Percentiles rank a stretch among this genome's conserved stretches.
phyloP scores from a whole-genome alignment of 495 filamentous ascomycete species.

The Aspergillus saccharolyticus region DNA sequence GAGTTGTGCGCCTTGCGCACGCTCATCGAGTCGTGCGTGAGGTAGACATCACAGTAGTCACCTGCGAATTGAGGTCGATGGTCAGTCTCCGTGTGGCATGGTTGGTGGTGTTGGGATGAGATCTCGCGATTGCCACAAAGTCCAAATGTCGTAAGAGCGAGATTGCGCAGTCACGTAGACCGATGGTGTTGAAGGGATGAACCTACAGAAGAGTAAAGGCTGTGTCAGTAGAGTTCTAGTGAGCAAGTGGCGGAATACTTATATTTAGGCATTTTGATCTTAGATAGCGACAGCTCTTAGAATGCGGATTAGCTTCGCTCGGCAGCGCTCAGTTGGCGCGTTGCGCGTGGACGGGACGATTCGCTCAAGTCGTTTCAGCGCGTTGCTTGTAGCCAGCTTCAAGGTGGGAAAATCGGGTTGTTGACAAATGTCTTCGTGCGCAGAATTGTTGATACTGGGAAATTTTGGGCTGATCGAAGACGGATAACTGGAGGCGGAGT shows the following conservation, averaged over 20 bases:
- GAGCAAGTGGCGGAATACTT: constrained; percentile 37
- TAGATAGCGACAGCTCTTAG: constrained; percentile 19
- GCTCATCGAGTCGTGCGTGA: constrained; percentile 99
- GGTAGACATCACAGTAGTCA: constrained; percentile 99
- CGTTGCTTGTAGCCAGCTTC: background rate
- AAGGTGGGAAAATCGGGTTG: background rate
- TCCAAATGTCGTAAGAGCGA: background rate
- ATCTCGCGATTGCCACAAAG: background rate
- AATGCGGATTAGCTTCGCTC: constrained; percentile 22
- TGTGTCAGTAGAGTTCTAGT: constrained; percentile 42
- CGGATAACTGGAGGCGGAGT: constrained; percentile 3
- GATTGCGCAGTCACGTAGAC: background rate
- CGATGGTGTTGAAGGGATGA: constrained; percentile 9
- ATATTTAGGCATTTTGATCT: constrained; percentile 73
- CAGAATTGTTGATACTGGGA: background rate
- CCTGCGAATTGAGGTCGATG: constrained; percentile 47
- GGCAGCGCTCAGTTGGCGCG: constrained; percentile 12
- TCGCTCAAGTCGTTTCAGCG: background rate
- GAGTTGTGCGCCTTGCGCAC: constrained; percentile 98
- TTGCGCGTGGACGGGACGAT: constrained; percentile 4
- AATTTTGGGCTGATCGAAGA: background rate
- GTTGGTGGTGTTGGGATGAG: background rate
- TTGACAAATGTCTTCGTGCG: background rate
- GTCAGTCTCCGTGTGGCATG: constrained; percentile 9
- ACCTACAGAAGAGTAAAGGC: constrained; percentile 66